Evolutionary conservation across 495 filamentous ascomycete species (phyloP).

Genomic region (Aspergillus homomorphus): DNA sequence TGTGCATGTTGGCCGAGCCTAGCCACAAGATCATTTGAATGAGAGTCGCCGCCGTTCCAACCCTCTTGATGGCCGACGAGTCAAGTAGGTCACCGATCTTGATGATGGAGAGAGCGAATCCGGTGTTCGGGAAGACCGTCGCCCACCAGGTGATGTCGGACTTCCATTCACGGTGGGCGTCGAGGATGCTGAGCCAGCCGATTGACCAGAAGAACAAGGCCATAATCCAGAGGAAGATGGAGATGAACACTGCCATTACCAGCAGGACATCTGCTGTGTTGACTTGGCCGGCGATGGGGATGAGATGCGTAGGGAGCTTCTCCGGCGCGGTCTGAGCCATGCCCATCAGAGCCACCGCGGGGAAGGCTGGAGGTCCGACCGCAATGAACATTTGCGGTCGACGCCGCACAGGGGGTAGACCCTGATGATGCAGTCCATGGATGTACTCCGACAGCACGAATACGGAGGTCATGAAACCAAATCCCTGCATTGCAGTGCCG

Average conservation of each 20-base stretch:
- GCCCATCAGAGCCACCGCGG: conserved; percentile 54
- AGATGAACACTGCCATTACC: conserved; percentile 38
- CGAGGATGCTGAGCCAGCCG: conserved; percentile 33
- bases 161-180: conserved; percentile 24
- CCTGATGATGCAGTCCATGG: conserved; percentile 46
- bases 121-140: conserved; percentile 33
- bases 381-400: conserved; percentile 62
- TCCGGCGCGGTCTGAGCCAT: conserved; percentile 41
- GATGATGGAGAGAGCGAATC: conserved; percentile 33
- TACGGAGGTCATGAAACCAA: conserved; percentile 27
- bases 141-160: conserved; percentile 32
- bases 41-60: conserved; percentile 20
- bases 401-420: conserved; percentile 36
- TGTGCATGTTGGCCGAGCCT: neutral
- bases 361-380: conserved; percentile 59
- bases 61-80: conserved; percentile 29
- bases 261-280: conserved; percentile 26
- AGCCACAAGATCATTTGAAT: conserved; percentile 18
- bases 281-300: neutral
- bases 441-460: conserved; percentile 40
- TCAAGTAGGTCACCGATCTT: conserved; percentile 28
- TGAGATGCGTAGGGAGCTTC: conserved; percentile 21
- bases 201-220: conserved; percentile 39
- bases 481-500: conserved; percentile 27
- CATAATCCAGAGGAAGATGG: conserved; percentile 42